phyloP scores from a whole-genome alignment of 805 yeast species.

The Kuraishia cidri region DNA sequence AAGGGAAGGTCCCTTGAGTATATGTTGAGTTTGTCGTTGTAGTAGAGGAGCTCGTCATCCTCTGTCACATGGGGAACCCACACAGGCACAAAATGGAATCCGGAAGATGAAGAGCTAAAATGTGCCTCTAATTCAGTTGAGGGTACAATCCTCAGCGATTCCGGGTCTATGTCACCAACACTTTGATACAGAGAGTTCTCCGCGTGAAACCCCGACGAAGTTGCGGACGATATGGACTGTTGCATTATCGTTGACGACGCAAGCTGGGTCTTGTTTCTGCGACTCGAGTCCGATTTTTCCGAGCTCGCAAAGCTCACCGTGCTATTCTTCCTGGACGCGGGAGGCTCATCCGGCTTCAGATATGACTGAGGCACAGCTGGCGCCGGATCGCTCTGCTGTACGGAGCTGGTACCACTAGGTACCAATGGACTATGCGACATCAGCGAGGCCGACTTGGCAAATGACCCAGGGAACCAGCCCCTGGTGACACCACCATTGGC shows the following conservation, averaged over 20 bases:
- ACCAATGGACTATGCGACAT: too few species aligned
- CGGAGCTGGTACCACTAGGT: conserved; percentile 13
- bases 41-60: conserved; percentile 47
- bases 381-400: too few species aligned
- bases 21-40: conserved; percentile 50
- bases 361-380: too few species aligned
- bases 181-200: too few species aligned
- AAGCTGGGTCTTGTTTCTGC: background rate
- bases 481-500: conserved; percentile 35
- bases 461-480: conserved; percentile 83
- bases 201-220: too few species aligned
- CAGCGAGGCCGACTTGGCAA: too few species aligned
- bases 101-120: background rate
- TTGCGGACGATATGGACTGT: conserved; percentile 5
- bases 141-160: conserved; percentile 1
- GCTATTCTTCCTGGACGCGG: conserved; percentile 38
- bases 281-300: conserved; percentile 16
- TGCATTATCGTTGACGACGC: conserved; percentile 5
- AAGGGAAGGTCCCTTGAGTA: conserved; percentile 50
- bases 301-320: conserved; percentile 41
- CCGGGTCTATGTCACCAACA: too few species aligned
- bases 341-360: too few species aligned
- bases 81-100: conserved; percentile 22
- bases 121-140: too few species aligned
- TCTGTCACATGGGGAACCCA: conserved; percentile 60